Evolutionary conservation across 805 yeast genomes (phyloP), one percentile per base, ranked within the genome.

Genomic region (Lachancea meyersii): DNA sequence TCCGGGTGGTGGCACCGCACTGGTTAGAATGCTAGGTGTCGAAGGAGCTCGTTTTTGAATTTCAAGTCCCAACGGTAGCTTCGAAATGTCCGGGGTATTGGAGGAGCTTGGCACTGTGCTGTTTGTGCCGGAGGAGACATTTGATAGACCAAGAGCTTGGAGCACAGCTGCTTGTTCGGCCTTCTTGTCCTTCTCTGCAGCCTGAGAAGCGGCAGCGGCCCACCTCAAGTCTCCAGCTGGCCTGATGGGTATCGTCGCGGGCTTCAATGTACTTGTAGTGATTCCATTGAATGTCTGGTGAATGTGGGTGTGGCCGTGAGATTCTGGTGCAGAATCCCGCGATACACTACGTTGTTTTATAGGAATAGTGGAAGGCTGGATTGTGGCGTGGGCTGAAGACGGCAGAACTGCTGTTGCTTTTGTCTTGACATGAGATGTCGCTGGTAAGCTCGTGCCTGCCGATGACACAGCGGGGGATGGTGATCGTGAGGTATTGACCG

Each of bases 211-310:
- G 4, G 79, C 79, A 2, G 72, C 69, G 1, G 80, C 69, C 80
- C 80, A 75, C 53, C 74, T 75, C 43, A 73, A 56, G 35, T 73
- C 76, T 11, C 77, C 77, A 4, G 69, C 71, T 1, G 79, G 79
- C 50, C 72, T 74, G 2, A 70, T 59, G 1, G 80, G 80, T 1
- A 76, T 62, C 2, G 75, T 62, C 2, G 80, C 79, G 1, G 80
- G 80, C 54, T 74, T 75, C 36, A 75, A 46, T 6, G 63, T 58
- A 19, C 56, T 53, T 5, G 62, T 58, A 4, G 64, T 57, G 18
- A 58, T 40, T 31, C 64, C 64, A 47, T 58, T 59, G 27, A 49
- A 50, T 17, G 58, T 53, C 46, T 57, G 61, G 37, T 59, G 62
- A 41, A 60, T 56, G 48, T 61, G 63, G 7, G 60, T 56, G 45